Base-by-base conservation (phyloP, 164 flowering plant genomes). In the Vitis rupestris region DNA sequence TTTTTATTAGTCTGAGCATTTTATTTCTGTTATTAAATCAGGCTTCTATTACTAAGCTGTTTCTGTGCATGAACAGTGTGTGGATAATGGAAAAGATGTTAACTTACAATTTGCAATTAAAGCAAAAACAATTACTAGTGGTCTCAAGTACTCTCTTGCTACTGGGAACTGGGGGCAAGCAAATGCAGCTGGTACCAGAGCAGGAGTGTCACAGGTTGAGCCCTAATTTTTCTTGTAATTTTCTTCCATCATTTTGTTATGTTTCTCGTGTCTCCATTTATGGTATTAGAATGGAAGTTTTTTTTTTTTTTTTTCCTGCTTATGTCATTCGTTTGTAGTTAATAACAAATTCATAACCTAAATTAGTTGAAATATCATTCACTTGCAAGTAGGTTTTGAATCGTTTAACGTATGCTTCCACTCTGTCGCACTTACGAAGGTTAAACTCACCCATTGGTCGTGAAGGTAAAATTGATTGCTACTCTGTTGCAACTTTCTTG, bases 141-240 rank as follows among this genome's bases (percentile, higher is more conserved):
- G 99, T 14, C 93, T 96, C 50, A 96, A 93, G 65, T 96, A 93
- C 71, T 93, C 99, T 16, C 93, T 96, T 72, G 97, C 99, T 56
- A 96, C 99, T 69, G 99, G 99, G 11, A 96, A 96, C 67, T 96
- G 98, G 99, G 99, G 99, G 9, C 97, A 91, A 83, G 98, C 98
- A 67, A 96, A 96, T 85, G 97, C 97, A 19, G 99, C 99, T 72
- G 97, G 98, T 55, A 92, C 99, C 66, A 90, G 99, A 74, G 97
- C 98, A 61, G 99, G 99, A 66, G 99, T 96, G 71, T 96, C 99
- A 57, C 99, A 96, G 98, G 98, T 90, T 60, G 30, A 47, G 27
- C 48, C 16, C 19, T 47, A 11, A 55, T 68, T 65, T 2, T 65
- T 66, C 30, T 67, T 50, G 49, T 64, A 10, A 12, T 70, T 13